These are phyloP conservation scores for Xylaria sp. DNA, from an alignment of 2,329 filamentous ascomycete species.

Conservation along the genomic window DNA sequence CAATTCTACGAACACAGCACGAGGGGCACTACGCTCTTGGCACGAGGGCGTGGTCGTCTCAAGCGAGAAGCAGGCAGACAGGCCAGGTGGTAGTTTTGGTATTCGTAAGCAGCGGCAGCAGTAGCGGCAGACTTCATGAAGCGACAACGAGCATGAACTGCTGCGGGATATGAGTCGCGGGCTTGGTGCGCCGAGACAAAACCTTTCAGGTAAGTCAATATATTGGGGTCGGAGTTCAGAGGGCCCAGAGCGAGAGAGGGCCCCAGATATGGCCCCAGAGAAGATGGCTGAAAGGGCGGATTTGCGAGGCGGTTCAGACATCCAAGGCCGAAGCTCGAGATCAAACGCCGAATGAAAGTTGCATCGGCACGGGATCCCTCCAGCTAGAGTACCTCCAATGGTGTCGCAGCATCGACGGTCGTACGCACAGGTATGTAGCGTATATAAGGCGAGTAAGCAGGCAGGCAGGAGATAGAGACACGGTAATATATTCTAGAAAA, in stretches of 20 bases:
- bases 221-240: background rate
- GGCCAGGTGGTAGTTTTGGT: background rate
- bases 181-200: background rate
- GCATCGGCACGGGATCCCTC: background rate
- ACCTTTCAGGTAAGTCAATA: background rate
- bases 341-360: background rate
- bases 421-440: background rate
- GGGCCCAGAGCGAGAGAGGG: background rate
- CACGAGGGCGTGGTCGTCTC: background rate
- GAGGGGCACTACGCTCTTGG: background rate
- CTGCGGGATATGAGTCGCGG: background rate
- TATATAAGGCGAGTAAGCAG: background rate
- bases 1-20: background rate
- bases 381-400: background rate
- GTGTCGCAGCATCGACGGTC: too few species aligned
- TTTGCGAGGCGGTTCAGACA: background rate
- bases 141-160: background rate
- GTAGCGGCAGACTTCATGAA: background rate
- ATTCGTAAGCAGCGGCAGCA: too few species aligned
- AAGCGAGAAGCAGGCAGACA: background rate
- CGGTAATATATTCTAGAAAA: background rate
- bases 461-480: background rate
- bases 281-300: background rate
- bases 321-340: background rate
- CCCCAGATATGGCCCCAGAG: background rate